Evolutionary conservation across 306 rosid genomes (phyloP).

Genomic region (Sechiopsis laciniata): DNA sequence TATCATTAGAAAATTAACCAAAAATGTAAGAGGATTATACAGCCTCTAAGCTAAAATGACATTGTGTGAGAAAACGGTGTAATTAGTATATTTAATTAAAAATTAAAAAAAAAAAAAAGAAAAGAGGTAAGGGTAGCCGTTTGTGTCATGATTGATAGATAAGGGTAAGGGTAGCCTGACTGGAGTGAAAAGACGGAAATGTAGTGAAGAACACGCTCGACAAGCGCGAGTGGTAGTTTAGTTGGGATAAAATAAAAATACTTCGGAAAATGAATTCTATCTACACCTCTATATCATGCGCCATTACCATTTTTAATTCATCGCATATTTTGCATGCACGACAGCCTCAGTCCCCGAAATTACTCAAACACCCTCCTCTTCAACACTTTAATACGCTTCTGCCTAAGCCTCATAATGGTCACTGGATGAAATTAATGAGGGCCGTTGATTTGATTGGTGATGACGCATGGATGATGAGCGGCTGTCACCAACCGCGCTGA

Average conservation of each 20-base stretch:
- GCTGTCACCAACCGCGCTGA: constrained; percentile 29
- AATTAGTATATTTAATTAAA: neutral
- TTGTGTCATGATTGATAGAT: neutral
- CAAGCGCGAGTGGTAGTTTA: neutral
- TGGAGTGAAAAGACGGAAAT: neutral
- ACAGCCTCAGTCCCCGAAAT: neutral
- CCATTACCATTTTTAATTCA: constrained; percentile 19
- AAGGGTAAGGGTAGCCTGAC: too few relatives aligned
- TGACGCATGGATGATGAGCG: constrained; percentile 32
- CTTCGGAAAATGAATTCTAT: neutral
- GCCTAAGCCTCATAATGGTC: neutral
- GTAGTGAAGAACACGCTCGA: neutral
- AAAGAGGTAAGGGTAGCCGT: neutral
- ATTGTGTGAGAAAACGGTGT: too few relatives aligned
- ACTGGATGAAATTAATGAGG: neutral
- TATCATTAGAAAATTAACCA: too few relatives aligned
- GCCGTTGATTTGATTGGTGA: constrained; percentile 22
- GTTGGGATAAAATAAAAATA: neutral
- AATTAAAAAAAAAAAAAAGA: too few relatives aligned
- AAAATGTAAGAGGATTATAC: too few relatives aligned
- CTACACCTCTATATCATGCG: constrained; percentile 19
- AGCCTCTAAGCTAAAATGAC: too few relatives aligned
- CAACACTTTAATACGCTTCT: neutral
- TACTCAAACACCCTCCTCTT: neutral
- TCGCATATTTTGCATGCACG: constrained; percentile 31